Base-by-base conservation (phyloP, 352 stramenopile genomes). In the Phytophthora quininea region DNA sequence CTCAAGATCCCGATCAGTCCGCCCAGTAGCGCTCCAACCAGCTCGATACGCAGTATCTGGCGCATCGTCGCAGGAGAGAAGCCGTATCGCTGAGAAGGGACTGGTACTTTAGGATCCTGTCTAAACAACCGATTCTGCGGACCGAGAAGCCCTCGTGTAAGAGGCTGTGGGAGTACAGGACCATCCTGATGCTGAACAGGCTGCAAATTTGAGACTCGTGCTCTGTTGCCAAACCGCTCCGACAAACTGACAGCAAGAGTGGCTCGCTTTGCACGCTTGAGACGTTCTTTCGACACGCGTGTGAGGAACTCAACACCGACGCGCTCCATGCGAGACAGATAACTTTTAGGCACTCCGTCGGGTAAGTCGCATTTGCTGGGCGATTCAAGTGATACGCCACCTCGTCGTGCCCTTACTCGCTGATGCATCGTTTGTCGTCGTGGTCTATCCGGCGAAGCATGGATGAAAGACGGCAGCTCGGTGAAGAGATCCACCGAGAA, bases 401-500 rank as follows among this genome's bases (percentile, higher is more conserved):
- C 61, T 29, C 55, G 31, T 24, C 62, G 54, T 33, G 40, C 15
- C 3, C 37, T 33, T 24, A 56, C 60, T 5, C 42, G 48, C 5
- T 40, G 56, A 14, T 38, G 55, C 19, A 24, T 24, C 19, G 19
- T 24, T 31, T 62, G 61, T 55, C 31, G 46, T 33, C 45, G 58
- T 50, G 67, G 50, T 52, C 57, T 32, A 35, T 54, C 29, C 3
- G 33, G 54, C 2, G 58, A 31, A 27, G 69, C 53, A 9, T 61
- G 71, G 50, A 84, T 74, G 14, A 87, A 74, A 10, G 70, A 73
- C 8, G 79, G 79, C 3, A 83, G 45, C 5, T 84, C 73, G 1
- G 68, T 67, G 35, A 87, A 87, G 15, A 78, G 56, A 12, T 83
- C 79, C 37, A 87, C 73, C 5, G 73, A 71, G 53, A 82, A 78